Base-by-base conservation (phyloP, 768 basidiomycete genomes). In the Termitomyces sp. region DNA sequence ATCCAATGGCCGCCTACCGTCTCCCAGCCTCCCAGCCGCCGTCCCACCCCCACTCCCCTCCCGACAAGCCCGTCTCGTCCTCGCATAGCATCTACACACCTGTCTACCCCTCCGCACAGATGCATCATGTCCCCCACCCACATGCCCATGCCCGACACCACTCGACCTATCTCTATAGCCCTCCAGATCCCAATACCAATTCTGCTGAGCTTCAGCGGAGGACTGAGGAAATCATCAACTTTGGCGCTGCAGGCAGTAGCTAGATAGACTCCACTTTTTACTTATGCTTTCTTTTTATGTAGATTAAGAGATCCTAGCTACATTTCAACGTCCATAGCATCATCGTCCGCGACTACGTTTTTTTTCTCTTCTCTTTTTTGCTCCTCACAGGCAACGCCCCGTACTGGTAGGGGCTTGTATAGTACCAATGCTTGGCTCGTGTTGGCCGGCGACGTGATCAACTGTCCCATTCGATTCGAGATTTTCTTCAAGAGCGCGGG, bases 101-200 rank as follows among this genome's bases (percentile, higher is more conserved):
- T 61, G 18, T 50, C 56, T 26, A 33, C 44, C 3, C 58, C 50
- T 67, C 76, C 5, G 66, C 77, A 24, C 85, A 81, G 65, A 87
- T 91, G 86, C 88, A 90, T 64, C 89, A 90, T 61, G 86, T 90
- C 46, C 86, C 88, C 1, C 88, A 90, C 61, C 87, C 88, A 2
- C 88, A 90, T 57, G 86, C 87, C 0, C 88, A 90, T 63, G 84
- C 88, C 0, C 81, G 87, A 34, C 86, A 86, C 61, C 85, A 86
- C 64, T 78, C 81, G 69, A 69, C 64, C 59, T 65, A 66, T 54
- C 63, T 75, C 26, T 79, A 79, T 57, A 64, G 75, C 54, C 60
- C 65, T 24, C 66, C 75, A 56, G 76, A 78, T 55, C 64, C 74
- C 39, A 64, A 65, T 55, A 60, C 68, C 53, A 65, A 68, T 63